Percentiles rank a stretch among this genome's conserved stretches.
These are phyloP conservation scores for Cladosporium sp. DNA, from an alignment of 2,329 filamentous ascomycete genomes.

Conservation along the genomic window DNA sequence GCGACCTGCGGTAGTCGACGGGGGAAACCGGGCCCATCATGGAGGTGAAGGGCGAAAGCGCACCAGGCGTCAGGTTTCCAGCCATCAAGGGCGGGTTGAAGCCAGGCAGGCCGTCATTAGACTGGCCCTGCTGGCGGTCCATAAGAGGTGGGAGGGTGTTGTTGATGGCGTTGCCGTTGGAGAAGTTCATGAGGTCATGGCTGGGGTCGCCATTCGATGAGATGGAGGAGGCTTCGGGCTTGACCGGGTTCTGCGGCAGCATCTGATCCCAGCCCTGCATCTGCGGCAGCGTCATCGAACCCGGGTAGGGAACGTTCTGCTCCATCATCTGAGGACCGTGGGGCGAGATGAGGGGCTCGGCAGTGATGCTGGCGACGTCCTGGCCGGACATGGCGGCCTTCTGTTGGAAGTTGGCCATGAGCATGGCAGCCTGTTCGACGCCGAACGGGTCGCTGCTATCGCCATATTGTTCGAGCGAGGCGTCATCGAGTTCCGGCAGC, in stretches of 20 bases:
- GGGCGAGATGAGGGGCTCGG: constrained; percentile 65
- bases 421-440: constrained; percentile 94
- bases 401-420: constrained; percentile 96
- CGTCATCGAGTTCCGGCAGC: constrained; percentile 73
- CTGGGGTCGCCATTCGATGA: constrained; percentile 41
- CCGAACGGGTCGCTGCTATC: constrained; percentile 88
- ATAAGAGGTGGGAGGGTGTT: constrained; percentile 60
- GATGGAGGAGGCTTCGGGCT: constrained; percentile 70
- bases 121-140: constrained; percentile 44
- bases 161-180: constrained; percentile 19
- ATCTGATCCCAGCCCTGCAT: constrained; percentile 83
- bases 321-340: constrained; percentile 69
- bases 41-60: constrained; percentile 64
- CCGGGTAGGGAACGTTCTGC: constrained; percentile 64
- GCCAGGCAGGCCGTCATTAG: constrained; percentile 28
- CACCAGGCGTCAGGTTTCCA: constrained; percentile 64
- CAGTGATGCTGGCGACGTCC: constrained; percentile 44
- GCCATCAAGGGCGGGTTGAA: constrained; percentile 66
- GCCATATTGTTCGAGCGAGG: constrained; percentile 82
- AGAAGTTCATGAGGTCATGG: constrained; percentile 48
- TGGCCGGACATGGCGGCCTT: constrained; percentile 73
- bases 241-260: constrained; percentile 62
- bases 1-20: constrained; percentile 63
- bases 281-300: constrained; percentile 74
- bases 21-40: constrained; percentile 63